A percentile compares a stretch with the other conserved stretches of the same genome.
Evolutionary conservation across 805 yeast species (phyloP).

Genomic region (Candida dendrica): DNA sequence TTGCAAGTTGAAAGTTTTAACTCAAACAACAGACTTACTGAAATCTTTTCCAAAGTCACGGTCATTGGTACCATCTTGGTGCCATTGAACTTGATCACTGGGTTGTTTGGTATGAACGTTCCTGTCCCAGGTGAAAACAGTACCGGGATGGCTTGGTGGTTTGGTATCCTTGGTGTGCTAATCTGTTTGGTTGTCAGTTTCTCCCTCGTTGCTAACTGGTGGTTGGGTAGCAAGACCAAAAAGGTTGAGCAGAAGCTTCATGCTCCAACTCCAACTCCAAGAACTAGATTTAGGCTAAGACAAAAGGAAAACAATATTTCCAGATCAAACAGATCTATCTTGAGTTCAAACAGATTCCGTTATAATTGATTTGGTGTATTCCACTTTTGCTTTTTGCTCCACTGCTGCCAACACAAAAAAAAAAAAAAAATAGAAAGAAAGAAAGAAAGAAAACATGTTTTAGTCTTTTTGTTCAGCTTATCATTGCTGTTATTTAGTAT

Average conservation of each 20-base stretch:
- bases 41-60: conserved; percentile 83
- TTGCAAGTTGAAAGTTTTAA: conserved; percentile 88
- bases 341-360: conserved; percentile 18
- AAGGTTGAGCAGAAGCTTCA: conserved; percentile 16
- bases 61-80: conserved; percentile 83
- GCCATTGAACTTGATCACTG: conserved; percentile 86
- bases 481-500: too few species aligned
- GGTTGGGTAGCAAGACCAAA: conserved; percentile 29
- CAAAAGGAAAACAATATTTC: conserved; percentile 7
- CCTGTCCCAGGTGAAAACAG: conserved; percentile 64
- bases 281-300: conserved; percentile 25
- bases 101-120: conserved; percentile 95
- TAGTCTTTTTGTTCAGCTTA: too few species aligned
- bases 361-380: conserved; percentile 9
- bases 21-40: conserved; percentile 79
- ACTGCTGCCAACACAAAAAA: too few species aligned
- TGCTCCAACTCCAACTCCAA: conserved; percentile 18
- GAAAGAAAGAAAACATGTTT: too few species aligned
- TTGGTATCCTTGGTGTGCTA: conserved; percentile 55
- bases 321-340: conserved; percentile 21
- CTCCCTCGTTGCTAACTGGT: conserved; percentile 32
- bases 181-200: conserved; percentile 32
- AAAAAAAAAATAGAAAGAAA: too few species aligned
- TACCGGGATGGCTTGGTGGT: conserved; percentile 51
- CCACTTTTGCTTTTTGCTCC: too few species aligned